These are phyloP conservation scores for Ambrosia artemisiifolia DNA, from an alignment of 129 eudicot genomes.

Conservation along the genomic window DNA sequence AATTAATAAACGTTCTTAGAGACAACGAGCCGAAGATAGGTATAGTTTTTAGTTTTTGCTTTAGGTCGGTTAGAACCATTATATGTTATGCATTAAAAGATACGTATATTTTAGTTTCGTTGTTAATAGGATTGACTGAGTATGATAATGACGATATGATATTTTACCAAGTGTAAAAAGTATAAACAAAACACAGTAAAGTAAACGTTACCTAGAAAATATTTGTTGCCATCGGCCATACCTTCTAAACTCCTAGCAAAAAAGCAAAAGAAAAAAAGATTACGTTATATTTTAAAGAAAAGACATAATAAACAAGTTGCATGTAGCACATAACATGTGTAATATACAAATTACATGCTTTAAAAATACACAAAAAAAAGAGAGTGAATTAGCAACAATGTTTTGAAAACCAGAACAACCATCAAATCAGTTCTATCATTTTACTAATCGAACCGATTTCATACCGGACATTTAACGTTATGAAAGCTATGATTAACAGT, in stretches of 20 bases:
- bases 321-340: neutral
- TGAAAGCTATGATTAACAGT: neutral
- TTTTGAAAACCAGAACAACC: too few relatives aligned
- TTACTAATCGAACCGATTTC: too few relatives aligned
- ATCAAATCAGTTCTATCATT: too few relatives aligned
- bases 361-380: neutral
- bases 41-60: neutral
- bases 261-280: neutral
- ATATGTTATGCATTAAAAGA: neutral
- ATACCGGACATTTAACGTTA: too few relatives aligned
- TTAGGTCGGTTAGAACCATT: neutral
- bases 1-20: neutral
- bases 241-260: slow-evolving; percentile 16
- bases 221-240: slow-evolving; percentile 21
- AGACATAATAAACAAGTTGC: neutral
- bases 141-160: too few relatives aligned
- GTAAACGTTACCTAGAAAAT: slow-evolving; percentile 10
- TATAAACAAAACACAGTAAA: neutral
- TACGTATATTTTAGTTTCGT: neutral
- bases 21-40: neutral
- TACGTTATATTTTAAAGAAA: neutral
- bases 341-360: neutral
- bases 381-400: too few relatives aligned
- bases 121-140: too few relatives aligned
- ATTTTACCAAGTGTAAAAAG: neutral